Conservation (phyloP, 2,329 filamentous ascomycete species). For the Neobulgaria alba region DNA sequence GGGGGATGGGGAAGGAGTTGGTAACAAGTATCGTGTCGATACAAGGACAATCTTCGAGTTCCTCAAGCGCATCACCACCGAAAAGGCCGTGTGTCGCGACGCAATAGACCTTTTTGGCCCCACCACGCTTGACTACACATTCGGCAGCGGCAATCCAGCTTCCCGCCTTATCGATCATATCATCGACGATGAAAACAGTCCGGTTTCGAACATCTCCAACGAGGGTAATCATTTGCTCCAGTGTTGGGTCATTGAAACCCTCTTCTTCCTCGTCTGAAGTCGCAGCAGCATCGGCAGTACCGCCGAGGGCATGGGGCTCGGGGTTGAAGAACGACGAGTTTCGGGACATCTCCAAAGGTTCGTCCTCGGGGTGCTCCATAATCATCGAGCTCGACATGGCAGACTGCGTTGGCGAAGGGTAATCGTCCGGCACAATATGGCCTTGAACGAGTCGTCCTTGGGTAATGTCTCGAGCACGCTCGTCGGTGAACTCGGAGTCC, state of each 20-base stretch:
- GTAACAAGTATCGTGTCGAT: conserved; percentile 93
- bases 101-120: conserved; percentile 90
- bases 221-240: conserved; percentile 95
- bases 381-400: conserved; percentile 51
- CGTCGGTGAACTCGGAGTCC: conserved; percentile 42
- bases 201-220: conserved; percentile 87
- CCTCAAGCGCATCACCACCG: conserved; percentile 77
- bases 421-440: conserved; percentile 91
- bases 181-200: conserved; percentile 90
- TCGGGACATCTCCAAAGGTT: conserved; percentile 72
- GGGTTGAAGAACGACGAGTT: conserved; percentile 74
- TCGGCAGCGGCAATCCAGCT: conserved; percentile 98
- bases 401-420: conserved; percentile 69
- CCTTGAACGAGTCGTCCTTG: conserved; percentile 87
- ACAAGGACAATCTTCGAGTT: conserved; percentile 85
- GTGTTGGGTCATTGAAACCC: conserved; percentile 66
- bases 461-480: conserved; percentile 80
- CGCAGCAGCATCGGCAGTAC: conserved; percentile 73
- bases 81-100: conserved; percentile 97
- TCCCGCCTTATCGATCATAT: conserved; percentile 96
- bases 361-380: conserved; percentile 52
- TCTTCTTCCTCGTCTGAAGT: conserved; percentile 92
- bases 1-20: conserved; percentile 88
- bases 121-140: conserved; percentile 87
- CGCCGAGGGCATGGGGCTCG: conserved; percentile 62